These are phyloP conservation scores for Podospora pseudocomata DNA, from an alignment of 495 filamentous ascomycete genomes.

Conservation along the genomic window DNA sequence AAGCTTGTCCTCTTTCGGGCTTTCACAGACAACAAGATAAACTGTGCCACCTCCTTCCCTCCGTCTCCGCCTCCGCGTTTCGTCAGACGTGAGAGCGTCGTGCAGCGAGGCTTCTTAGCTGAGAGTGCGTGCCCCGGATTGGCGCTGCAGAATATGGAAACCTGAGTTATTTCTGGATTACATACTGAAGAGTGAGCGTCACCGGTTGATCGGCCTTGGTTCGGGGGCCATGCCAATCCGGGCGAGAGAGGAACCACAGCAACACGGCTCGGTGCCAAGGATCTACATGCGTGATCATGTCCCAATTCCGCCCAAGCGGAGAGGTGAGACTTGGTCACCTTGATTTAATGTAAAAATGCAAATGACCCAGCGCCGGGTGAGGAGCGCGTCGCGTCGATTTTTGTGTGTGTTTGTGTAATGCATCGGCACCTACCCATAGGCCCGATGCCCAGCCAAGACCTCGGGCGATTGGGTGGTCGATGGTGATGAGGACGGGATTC, in stretches of 20 bases:
- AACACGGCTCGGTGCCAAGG: neutral
- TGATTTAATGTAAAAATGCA: neutral
- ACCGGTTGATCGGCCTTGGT: neutral
- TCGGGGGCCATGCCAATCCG: neutral
- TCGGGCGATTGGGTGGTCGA: neutral
- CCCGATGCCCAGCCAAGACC: neutral
- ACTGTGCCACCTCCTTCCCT: neutral
- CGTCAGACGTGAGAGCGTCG: neutral
- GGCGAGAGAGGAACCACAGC: neutral
- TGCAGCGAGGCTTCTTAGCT: neutral
- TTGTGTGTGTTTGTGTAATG: neutral
- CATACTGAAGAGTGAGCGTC: neutral
- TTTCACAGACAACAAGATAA: neutral
- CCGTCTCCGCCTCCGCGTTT: neutral
- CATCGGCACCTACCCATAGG: neutral
- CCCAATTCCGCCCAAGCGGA: neutral
- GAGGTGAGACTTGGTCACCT: neutral
- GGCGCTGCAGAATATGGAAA: neutral
- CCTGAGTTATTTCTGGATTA: neutral
- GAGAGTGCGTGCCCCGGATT: neutral
- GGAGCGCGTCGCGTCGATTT: neutral
- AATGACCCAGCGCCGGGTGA: neutral
- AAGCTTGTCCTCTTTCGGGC: neutral
- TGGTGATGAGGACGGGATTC: neutral
- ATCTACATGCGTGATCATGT: neutral